Evolutionary conservation across 495 filamentous ascomycete species (phyloP).

Genomic region (Chaetomium fimeti): DNA sequence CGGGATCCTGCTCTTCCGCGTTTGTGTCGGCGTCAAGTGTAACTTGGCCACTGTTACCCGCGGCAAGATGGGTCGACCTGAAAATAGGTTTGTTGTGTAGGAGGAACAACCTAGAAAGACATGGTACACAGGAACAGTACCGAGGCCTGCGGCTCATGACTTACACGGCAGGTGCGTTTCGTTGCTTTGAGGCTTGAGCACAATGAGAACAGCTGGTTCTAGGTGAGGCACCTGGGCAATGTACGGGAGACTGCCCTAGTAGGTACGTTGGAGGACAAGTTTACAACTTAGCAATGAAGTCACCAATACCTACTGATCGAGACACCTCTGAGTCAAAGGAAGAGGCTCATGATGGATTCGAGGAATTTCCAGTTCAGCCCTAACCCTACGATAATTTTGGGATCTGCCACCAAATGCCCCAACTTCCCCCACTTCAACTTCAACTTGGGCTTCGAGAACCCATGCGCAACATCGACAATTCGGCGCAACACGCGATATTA

Average conservation of each 20-base stretch:
- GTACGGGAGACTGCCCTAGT: too few relatives aligned
- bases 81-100: slow-evolving; percentile 8
- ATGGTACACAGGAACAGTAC: background rate
- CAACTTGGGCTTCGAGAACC: background rate
- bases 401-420: background rate
- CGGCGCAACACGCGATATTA: background rate
- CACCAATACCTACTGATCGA: too few relatives aligned
- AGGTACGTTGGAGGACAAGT: too few relatives aligned
- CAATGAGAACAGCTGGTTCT: too few relatives aligned
- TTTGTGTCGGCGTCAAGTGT: background rate
- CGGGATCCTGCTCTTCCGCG: slow-evolving; percentile 6
- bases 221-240: too few relatives aligned
- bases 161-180: too few relatives aligned
- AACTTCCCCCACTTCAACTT: background rate
- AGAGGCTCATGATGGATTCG: too few relatives aligned
- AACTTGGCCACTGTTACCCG: background rate
- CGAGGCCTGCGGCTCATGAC: too few relatives aligned
- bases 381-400: background rate
- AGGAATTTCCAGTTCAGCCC: too few relatives aligned
- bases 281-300: too few relatives aligned
- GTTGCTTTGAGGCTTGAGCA: too few relatives aligned
- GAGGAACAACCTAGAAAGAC: background rate
- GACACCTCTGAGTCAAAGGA: too few relatives aligned
- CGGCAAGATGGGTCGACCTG: background rate
- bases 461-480: slow-evolving; percentile 1